These are phyloP conservation scores for Blastocystis sp. DNA, from an alignment of 352 stramenopile species.

Conservation along the genomic window DNA sequence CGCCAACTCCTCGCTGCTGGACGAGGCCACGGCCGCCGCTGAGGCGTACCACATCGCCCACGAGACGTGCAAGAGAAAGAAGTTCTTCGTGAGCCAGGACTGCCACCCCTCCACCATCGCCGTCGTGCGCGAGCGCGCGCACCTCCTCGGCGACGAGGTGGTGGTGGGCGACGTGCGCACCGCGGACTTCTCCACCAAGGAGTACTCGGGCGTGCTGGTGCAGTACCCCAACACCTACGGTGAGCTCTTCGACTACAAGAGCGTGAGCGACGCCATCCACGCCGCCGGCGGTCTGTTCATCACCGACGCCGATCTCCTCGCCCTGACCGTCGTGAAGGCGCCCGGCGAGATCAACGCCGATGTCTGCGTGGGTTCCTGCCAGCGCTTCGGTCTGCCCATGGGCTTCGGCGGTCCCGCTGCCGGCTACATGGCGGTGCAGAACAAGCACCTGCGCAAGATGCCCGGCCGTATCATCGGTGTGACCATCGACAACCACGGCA, in stretches of 20 bases:
- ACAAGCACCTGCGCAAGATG: slow-evolving; percentile 94
- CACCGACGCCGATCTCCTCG: slow-evolving; percentile 93
- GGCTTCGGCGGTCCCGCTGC: slow-evolving; percentile 97
- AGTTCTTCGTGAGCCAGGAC: slow-evolving; percentile 94
- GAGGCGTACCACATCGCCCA: slow-evolving; percentile 97
- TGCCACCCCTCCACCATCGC: slow-evolving; percentile 88
- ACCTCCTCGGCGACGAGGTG: slow-evolving; percentile 89
- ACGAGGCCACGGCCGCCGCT: slow-evolving; percentile 96
- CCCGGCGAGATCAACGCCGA: slow-evolving; percentile 93
- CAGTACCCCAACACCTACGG: slow-evolving; percentile 99
- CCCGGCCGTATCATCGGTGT: slow-evolving; percentile 97
- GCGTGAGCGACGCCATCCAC: slow-evolving; percentile 81
- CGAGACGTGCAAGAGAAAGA: slow-evolving; percentile 87
- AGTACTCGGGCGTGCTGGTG: slow-evolving; percentile 92
- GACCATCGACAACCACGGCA: slow-evolving; percentile 91
- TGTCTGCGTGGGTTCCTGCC: slow-evolving; percentile 94
- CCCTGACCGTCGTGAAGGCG: slow-evolving; percentile 89
- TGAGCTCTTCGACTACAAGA: slow-evolving; percentile 86
- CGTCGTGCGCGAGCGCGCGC: slow-evolving; percentile 89
- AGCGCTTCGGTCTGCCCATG: slow-evolving; percentile 98
- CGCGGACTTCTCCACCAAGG: slow-evolving; percentile 80
- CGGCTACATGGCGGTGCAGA: slow-evolving; percentile 93
- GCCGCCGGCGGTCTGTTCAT: slow-evolving; percentile 88
- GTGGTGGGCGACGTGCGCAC: slow-evolving; percentile 84
- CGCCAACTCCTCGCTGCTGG: slow-evolving; percentile 93